These are phyloP conservation scores for Aspergillus sparsus DNA, from an alignment of 495 filamentous ascomycete genomes.

Conservation along the genomic window DNA sequence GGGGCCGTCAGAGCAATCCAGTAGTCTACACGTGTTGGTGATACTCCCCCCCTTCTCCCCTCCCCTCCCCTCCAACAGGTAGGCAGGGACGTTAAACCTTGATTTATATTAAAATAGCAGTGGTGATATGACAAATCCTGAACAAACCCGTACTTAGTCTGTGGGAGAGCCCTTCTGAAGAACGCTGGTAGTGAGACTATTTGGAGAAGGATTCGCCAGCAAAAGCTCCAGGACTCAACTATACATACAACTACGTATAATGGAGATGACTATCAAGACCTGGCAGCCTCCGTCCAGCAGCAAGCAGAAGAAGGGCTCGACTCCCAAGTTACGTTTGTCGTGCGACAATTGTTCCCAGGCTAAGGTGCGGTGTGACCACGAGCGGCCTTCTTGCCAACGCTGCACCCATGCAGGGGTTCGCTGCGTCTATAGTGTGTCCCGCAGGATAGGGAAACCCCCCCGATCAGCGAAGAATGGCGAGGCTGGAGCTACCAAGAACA, in stretches of 20 bases:
- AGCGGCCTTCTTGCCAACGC: not conserved
- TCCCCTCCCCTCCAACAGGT: too few species aligned
- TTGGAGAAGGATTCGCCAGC: not conserved
- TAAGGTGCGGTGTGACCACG: not conserved
- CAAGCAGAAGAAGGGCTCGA: not conserved
- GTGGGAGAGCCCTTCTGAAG: too few species aligned
- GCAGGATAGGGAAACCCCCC: not conserved
- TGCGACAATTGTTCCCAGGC: not conserved
- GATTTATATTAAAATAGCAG: too few species aligned
- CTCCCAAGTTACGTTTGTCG: not conserved
- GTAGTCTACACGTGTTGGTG: too few species aligned
- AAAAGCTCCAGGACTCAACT: not conserved
- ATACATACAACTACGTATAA: not conserved
- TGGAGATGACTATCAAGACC: constrained; percentile 1
- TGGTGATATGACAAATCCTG: too few species aligned
- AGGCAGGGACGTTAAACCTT: too few species aligned
- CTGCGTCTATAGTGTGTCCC: not conserved
- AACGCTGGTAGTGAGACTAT: not conserved
- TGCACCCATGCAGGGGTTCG: not conserved
- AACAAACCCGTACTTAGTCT: too few species aligned
- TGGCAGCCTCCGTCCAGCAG: not conserved
- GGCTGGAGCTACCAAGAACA: not conserved
- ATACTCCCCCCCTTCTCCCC: too few species aligned
- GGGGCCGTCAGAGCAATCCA: too few species aligned
- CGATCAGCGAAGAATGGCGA: not conserved